phyloP scores from a whole-genome alignment of 2,329 filamentous ascomycete species.

The Pyrenochaeta sp. region DNA sequence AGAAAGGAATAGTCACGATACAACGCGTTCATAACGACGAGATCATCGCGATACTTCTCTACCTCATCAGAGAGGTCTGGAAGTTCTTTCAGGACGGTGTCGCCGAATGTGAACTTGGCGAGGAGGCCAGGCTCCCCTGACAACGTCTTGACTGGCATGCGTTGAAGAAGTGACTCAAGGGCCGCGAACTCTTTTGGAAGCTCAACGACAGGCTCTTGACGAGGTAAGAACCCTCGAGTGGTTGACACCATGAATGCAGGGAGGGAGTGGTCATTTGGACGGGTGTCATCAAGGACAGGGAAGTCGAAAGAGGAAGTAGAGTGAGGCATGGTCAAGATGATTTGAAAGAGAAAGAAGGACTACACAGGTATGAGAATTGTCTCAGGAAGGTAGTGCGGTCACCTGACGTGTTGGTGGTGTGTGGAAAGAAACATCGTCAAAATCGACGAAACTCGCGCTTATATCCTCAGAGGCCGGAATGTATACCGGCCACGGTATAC shows the following conservation, averaged over 20 bases:
- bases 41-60: constrained; percentile 73
- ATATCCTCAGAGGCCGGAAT: constrained; percentile 45
- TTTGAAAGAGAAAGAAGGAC: constrained; percentile 1
- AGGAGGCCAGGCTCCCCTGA: constrained; percentile 80
- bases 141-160: constrained; percentile 79
- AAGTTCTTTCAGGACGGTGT: constrained; percentile 74
- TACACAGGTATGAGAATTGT: neutral
- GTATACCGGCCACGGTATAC: constrained; percentile 48
- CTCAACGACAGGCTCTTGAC: constrained; percentile 56
- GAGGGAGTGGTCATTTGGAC: constrained; percentile 67
- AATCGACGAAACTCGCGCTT: constrained; percentile 33
- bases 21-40: constrained; percentile 81
- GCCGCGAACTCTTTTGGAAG: constrained; percentile 77
- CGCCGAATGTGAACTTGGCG: constrained; percentile 75
- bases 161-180: constrained; percentile 74
- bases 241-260: constrained; percentile 83
- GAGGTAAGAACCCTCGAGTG: constrained; percentile 75
- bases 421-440: constrained; percentile 7
- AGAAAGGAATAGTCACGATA: constrained; percentile 94
- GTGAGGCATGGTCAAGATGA: constrained; percentile 51
- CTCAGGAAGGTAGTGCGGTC: constrained; percentile 3
- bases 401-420: constrained; percentile 9
- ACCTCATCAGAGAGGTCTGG: constrained; percentile 78
- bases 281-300: constrained; percentile 68
- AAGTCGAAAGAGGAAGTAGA: constrained; percentile 54